These are phyloP conservation scores for Corrigiola litoralis DNA, from an alignment of 179 eudicot genomes.

Conservation along the genomic window DNA sequence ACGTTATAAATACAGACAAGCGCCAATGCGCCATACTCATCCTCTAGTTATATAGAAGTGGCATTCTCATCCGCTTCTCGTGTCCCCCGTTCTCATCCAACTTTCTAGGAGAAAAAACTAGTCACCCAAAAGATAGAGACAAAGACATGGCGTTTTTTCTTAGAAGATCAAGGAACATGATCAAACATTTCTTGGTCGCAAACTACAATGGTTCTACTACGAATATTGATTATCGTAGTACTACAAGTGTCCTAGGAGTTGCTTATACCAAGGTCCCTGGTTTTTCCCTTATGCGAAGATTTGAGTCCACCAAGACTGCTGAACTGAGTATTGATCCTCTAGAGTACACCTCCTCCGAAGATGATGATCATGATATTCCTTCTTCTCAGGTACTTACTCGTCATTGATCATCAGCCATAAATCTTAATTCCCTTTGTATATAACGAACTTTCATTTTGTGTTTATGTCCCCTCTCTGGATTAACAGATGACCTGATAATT, in stretches of 20 bases:
- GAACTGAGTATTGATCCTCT: constrained; percentile 2
- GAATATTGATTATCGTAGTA: neutral
- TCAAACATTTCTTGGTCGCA: neutral
- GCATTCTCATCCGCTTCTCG: neutral
- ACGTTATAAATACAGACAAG: too few species aligned
- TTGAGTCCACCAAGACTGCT: constrained; percentile 12
- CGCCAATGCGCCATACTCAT: too few species aligned
- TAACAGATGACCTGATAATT: too few species aligned
- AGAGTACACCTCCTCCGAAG: constrained; percentile 5
- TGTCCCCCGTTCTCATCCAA: neutral
- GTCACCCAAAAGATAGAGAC: neutral
- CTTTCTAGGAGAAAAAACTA: neutral
- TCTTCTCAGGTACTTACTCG: constrained; percentile 6
- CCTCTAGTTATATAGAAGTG: too few species aligned
- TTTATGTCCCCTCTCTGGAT: too few species aligned
- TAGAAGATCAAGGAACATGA: constrained; percentile 4
- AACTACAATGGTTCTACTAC: too few species aligned
- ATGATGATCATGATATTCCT: neutral
- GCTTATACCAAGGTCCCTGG: neutral
- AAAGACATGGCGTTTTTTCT: constrained; percentile 1
- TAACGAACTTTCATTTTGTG: too few species aligned
- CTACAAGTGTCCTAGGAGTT: neutral
- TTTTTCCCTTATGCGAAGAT: neutral
- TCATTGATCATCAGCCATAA: too few species aligned
- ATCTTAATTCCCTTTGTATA: too few species aligned